phyloP scores from a whole-genome alignment of 495 filamentous ascomycete species.

The Parachaetomium inaequale region DNA sequence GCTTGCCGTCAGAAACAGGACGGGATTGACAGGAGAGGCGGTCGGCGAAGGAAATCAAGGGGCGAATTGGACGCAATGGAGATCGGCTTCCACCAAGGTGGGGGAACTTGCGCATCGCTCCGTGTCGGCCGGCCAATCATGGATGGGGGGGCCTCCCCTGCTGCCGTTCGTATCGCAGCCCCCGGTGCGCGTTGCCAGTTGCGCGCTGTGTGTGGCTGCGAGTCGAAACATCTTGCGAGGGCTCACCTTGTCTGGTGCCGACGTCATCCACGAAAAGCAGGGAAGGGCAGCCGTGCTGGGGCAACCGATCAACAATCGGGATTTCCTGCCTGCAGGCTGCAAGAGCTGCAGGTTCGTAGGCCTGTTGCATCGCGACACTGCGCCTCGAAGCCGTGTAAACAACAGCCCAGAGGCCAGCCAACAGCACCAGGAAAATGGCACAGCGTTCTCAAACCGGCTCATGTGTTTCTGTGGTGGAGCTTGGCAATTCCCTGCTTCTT shows the following conservation, averaged over 20 bases:
- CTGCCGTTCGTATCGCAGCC: not conserved
- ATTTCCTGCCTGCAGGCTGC: constrained; percentile 2
- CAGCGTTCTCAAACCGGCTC: not conserved
- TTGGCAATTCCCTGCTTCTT: too few relatives aligned
- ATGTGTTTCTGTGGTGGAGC: not conserved
- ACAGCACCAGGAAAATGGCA: not conserved
- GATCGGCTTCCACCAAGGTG: not conserved
- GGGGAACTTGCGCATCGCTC: not conserved
- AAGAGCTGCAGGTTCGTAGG: not conserved
- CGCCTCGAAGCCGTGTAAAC: constrained; percentile 3
- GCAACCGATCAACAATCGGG: constrained; percentile 3
- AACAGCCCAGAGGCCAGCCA: not conserved
- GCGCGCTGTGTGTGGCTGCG: not conserved
- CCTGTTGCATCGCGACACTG: constrained; percentile 1
- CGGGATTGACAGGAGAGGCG: not conserved
- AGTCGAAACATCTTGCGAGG: not conserved
- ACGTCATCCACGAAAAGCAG: constrained; percentile 11
- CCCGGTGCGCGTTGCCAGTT: not conserved
- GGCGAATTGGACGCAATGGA: not conserved
- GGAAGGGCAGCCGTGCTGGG: not conserved
- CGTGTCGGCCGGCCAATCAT: not conserved
- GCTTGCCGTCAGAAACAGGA: not conserved
- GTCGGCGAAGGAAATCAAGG: not conserved
- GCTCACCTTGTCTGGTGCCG: not conserved
- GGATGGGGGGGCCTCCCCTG: not conserved